Percentiles rank a stretch among this genome's conserved stretches.
Evolutionary conservation across 78 protist species (phyloP).

Genomic region (Isochrysis galbana): DNA sequence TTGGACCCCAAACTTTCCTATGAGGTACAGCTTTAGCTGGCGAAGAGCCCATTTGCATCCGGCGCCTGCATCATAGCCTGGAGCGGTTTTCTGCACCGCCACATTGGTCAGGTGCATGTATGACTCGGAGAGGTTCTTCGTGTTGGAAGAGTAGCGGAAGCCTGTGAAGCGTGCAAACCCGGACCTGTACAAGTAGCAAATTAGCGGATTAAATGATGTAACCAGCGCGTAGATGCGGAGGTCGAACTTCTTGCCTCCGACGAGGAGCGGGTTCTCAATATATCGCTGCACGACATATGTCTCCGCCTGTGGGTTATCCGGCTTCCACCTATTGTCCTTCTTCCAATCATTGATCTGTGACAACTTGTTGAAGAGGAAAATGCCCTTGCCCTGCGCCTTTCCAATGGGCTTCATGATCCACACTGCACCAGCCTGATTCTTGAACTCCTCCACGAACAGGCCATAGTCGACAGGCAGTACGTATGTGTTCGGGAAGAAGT

Average conservation of each 20-base stretch:
- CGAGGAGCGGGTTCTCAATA: slow-evolving; percentile 66
- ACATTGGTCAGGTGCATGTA: slow-evolving; percentile 86
- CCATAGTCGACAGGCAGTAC: slow-evolving; percentile 78
- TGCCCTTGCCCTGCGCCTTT: slow-evolving; percentile 59
- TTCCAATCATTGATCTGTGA: slow-evolving; percentile 74
- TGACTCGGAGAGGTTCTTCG: slow-evolving; percentile 41
- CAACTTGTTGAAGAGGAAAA: slow-evolving; percentile 82
- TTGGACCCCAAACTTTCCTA: slow-evolving; percentile 44
- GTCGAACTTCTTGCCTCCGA: slow-evolving; percentile 74
- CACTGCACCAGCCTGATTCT: background rate
- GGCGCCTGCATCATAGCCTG: background rate
- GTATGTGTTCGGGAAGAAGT: slow-evolving; percentile 68
- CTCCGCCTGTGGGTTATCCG: slow-evolving; percentile 26
- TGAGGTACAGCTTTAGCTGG: slow-evolving; percentile 59
- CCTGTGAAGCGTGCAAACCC: slow-evolving; percentile 85
- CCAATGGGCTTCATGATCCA: slow-evolving; percentile 85
- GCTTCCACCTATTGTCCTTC: slow-evolving; percentile 5
- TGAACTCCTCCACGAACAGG: slow-evolving; percentile 73
- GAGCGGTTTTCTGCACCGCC: slow-evolving; percentile 78
- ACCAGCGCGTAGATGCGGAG: slow-evolving; percentile 59
- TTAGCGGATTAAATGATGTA: background rate
- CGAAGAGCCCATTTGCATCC: slow-evolving; percentile 82
- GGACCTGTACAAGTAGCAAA: slow-evolving; percentile 61
- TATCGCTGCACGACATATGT: slow-evolving; percentile 55
- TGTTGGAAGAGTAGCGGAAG: slow-evolving; percentile 9